Conservation (phyloP, 257 asterid genomes). For the Jacaranda copaia region DNA sequence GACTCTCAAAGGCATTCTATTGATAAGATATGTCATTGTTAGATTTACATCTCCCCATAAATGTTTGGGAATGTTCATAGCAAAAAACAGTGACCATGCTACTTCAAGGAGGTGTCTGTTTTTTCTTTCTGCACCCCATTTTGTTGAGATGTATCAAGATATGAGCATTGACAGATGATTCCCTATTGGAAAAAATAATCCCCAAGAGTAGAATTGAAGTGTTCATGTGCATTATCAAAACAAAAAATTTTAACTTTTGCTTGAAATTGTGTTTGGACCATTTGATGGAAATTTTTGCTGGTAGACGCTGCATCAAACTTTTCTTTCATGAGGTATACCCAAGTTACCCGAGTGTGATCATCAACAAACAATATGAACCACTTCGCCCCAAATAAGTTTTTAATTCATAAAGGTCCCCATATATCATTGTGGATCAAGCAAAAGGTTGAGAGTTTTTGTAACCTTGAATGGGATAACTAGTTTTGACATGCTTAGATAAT, state of each 20-base stretch:
- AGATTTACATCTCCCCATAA: too few species aligned
- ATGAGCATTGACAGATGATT: background rate
- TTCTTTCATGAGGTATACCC: background rate
- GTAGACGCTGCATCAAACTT: background rate
- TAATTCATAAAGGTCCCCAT: background rate
- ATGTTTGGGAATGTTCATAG: background rate
- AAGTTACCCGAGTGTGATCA: slow-evolving; percentile 18
- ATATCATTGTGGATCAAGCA: too few species aligned
- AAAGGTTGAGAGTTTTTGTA: too few species aligned
- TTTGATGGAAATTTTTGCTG: background rate
- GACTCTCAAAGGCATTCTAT: too few species aligned
- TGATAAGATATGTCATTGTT: too few species aligned
- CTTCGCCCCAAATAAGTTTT: background rate
- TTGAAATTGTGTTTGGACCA: background rate
- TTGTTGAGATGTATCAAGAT: background rate
- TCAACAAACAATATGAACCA: slow-evolving; percentile 8
- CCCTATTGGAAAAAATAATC: too few species aligned
- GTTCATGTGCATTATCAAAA: slow-evolving; percentile 4
- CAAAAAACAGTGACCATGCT: background rate
- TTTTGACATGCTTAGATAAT: background rate
- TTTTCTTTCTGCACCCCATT: slow-evolving; percentile 9
- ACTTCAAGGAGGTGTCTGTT: background rate
- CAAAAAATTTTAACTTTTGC: background rate
- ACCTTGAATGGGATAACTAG: background rate
- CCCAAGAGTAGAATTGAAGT: background rate